Conservation (phyloP, 345 rosid genomes). For the Cardiospermum halicacabum region DNA sequence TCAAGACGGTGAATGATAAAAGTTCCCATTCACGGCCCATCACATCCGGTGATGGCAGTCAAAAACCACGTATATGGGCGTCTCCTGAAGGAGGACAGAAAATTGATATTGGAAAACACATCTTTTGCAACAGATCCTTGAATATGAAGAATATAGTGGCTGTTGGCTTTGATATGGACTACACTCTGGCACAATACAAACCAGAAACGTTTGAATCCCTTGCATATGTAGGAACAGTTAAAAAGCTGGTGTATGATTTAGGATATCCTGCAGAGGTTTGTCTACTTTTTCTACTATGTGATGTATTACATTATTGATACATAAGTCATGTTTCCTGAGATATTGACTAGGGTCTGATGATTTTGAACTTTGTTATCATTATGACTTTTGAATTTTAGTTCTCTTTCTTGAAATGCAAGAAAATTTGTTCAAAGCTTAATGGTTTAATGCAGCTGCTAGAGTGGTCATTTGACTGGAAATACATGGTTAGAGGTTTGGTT, state of each 20-base stretch:
- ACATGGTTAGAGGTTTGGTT: constrained; percentile 98
- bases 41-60: constrained; percentile 28
- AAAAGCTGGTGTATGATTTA: constrained; percentile 78
- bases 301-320: no score
- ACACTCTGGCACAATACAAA: constrained; percentile 94
- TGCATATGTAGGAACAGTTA: constrained; percentile 84
- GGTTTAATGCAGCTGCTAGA: constrained; percentile 50
- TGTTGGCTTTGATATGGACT: constrained; percentile 98
- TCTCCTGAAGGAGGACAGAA: constrained; percentile 56
- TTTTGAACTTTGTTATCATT: neutral
- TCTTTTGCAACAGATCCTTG: constrained; percentile 91
- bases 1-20: constrained; percentile 29
- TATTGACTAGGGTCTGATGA: neutral
- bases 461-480: constrained; percentile 89
- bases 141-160: constrained; percentile 92
- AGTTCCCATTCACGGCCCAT: constrained; percentile 25
- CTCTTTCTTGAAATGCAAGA: neutral
- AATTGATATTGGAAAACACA: constrained; percentile 63
- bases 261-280: constrained; percentile 91
- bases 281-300: constrained; percentile 3
- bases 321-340: neutral
- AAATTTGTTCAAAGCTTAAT: constrained; percentile 10
- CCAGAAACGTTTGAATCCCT: constrained; percentile 95
- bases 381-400: neutral
- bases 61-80: constrained; percentile 56